Base-by-base conservation (phyloP, 2,329 filamentous ascomycete genomes). In the Neofusicoccum cordaticola region DNA sequence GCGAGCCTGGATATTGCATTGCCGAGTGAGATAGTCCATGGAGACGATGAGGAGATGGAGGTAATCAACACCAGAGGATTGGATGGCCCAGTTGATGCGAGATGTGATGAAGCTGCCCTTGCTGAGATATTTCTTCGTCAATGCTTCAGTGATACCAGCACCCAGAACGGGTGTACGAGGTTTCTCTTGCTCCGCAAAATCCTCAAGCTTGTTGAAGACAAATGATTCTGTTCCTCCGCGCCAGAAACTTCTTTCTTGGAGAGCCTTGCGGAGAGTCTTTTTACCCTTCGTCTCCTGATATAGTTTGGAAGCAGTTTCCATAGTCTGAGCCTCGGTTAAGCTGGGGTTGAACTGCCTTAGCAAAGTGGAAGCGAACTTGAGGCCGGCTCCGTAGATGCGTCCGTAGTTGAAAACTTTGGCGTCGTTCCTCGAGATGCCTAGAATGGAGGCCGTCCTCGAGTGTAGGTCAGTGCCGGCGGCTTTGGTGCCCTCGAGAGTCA, bases 351-450 rank as follows among this genome's bases (percentile, higher is more conserved):
- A 99, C 73, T 98, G 95, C 7, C 93, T 87, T 1, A 99, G 85
- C 2, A 99, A 82, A 9, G 92, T 96, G 2, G 90, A 88, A 0
- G 95, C 95, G 73, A 99, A 99, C 70, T 93, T 96, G 58, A 98
- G 81, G 0, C 95, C 96, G 4, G 95, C 96, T n/a, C 95, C 96
- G 73, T 99, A 99, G 56, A 99, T 99, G 45, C 96, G 91, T 7
- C 96, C 96, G 71, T 99, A 99, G 76, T 99, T 99, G 83, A 99
- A 99, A 0, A 99, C 88, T 75, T 99, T 99, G 65, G 95, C 95
- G 72, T 97, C 88, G 72, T 97, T 97, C 67, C 95, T 86, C 2
- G 92, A 96, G 67, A 99, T 99, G 6, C 93, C 94, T 2, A 99
- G 79, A 65, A 99, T 99, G 5, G 85, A 84, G 1, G 95, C 96